Percentiles rank a stretch among this genome's conserved stretches.
phyloP scores from a whole-genome alignment of 306 rosid genomes.

The Prunus campanulata region DNA sequence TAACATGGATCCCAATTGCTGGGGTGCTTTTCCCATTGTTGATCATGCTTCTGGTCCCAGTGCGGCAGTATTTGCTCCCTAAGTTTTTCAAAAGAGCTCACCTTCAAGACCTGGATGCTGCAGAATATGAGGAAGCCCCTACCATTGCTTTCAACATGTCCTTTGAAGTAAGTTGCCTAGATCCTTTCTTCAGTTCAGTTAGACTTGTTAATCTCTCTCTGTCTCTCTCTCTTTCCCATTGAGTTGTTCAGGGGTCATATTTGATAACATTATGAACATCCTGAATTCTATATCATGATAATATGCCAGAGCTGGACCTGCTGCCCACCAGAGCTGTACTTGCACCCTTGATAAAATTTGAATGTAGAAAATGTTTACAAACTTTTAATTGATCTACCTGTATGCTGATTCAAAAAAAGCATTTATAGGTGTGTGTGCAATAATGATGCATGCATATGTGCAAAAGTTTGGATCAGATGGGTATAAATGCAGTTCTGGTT shows the following conservation, averaged over 20 bases:
- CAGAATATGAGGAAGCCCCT: slow-evolving; percentile 85
- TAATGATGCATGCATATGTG: no score
- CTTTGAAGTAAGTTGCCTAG: slow-evolving; percentile 55
- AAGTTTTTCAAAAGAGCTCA: slow-evolving; percentile 79
- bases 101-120: slow-evolving; percentile 92
- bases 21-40: slow-evolving; percentile 91
- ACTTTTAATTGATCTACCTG: background rate
- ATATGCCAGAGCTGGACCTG: background rate
- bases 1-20: slow-evolving; percentile 95
- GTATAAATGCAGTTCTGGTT: background rate
- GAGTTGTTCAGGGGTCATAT: background rate
- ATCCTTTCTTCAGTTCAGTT: slow-evolving; percentile 6
- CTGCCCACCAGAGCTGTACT: background rate
- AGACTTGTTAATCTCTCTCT: background rate
- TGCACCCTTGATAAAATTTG: background rate
- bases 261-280: background rate
- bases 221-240: background rate
- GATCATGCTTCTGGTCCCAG: slow-evolving; percentile 99
- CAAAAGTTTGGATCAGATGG: background rate
- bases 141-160: slow-evolving; percentile 76
- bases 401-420: no score
- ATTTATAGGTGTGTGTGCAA: no score
- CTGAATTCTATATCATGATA: background rate
- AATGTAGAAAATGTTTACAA: background rate
- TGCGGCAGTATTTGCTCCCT: slow-evolving; percentile 78